Percentiles rank a stretch among this genome's conserved stretches.
These are phyloP conservation scores for Cyclotella sp. DNA, from an alignment of 108 stramenopile species.

Conservation along the genomic window DNA sequence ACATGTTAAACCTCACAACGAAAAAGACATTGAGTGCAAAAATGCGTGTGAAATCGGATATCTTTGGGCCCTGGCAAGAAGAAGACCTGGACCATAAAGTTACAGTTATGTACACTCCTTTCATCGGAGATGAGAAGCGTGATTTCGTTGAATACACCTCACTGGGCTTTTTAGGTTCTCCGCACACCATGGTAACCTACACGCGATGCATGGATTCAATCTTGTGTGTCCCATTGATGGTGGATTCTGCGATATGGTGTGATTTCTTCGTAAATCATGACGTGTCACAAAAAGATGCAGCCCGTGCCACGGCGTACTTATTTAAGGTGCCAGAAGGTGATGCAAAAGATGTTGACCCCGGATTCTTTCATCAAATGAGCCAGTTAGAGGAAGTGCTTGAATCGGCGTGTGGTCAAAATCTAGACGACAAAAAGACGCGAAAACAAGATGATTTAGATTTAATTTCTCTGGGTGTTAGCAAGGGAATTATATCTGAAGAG, in stretches of 20 bases:
- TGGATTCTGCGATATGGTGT: slow-evolving; percentile 86
- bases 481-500: slow-evolving; percentile 48
- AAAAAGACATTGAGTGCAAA: slow-evolving; percentile 74
- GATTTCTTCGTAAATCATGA: slow-evolving; percentile 73
- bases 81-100: slow-evolving; percentile 82
- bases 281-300: slow-evolving; percentile 52
- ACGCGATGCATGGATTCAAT: slow-evolving; percentile 90
- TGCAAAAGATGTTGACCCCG: slow-evolving; percentile 60
- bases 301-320: slow-evolving; percentile 84
- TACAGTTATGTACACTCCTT: slow-evolving; percentile 83
- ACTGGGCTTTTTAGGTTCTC: slow-evolving; percentile 70
- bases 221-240: slow-evolving; percentile 86
- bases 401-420: slow-evolving; percentile 13
- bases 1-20: slow-evolving; percentile 86
- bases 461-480: slow-evolving; percentile 37
- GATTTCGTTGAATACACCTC: slow-evolving; percentile 91
- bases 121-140: slow-evolving; percentile 89
- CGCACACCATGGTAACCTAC: slow-evolving; percentile 90
- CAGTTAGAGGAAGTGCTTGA: slow-evolving; percentile 53
- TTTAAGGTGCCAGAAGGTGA: slow-evolving; percentile 90
- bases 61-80: slow-evolving; percentile 86
- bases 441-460: slow-evolving; percentile 15
- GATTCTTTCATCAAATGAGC: slow-evolving; percentile 67
- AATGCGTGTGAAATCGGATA: slow-evolving; percentile 82
- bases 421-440: not conserved